These are phyloP conservation scores for Phaeosphaeriaceae sp. DNA, from an alignment of 2,329 filamentous ascomycete species.

Conservation along the genomic window DNA sequence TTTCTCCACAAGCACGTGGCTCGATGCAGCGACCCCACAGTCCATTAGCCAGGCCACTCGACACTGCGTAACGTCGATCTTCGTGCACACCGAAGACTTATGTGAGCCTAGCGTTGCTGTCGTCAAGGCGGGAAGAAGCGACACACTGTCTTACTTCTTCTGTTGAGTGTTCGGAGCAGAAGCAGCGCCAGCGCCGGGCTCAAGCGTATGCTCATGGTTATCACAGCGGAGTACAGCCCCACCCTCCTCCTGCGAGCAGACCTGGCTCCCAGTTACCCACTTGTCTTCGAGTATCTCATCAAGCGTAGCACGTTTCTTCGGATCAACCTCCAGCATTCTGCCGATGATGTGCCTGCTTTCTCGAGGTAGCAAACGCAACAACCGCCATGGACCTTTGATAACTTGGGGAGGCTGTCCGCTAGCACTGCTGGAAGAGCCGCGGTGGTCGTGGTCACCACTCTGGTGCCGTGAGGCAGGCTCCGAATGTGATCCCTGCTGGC, in stretches of 20 bases:
- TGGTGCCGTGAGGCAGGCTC: constrained; percentile 52
- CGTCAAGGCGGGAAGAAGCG: too few species aligned
- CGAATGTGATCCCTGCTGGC: constrained; percentile 38
- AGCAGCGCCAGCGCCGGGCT: constrained; percentile 60
- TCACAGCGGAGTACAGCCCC: constrained; percentile 75
- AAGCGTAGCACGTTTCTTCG: constrained; percentile 81
- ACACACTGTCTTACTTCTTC: constrained; percentile 33
- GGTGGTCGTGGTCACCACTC: constrained; percentile 31
- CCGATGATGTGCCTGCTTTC: constrained; percentile 91
- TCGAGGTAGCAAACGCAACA: constrained; percentile 83
- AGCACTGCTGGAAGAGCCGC: constrained; percentile 24
- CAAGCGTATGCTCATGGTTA: constrained; percentile 84
- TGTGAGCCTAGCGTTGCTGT: too few species aligned
- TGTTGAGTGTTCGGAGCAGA: constrained; percentile 42
- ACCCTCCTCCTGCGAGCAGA: constrained; percentile 80
- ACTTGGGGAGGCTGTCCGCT: constrained; percentile 55
- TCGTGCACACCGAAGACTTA: too few species aligned
- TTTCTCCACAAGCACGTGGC: neutral
- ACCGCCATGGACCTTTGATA: constrained; percentile 90
- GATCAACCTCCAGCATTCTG: constrained; percentile 89
- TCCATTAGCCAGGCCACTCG: neutral
- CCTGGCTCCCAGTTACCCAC: constrained; percentile 85
- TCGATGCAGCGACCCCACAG: neutral
- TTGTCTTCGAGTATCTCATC: constrained; percentile 85
- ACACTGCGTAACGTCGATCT: neutral